Percentiles rank a stretch among this genome's conserved stretches.
These are phyloP conservation scores for Sistotremastrum niveocremeum DNA, from an alignment of 768 basidiomycete genomes.

Conservation along the genomic window DNA sequence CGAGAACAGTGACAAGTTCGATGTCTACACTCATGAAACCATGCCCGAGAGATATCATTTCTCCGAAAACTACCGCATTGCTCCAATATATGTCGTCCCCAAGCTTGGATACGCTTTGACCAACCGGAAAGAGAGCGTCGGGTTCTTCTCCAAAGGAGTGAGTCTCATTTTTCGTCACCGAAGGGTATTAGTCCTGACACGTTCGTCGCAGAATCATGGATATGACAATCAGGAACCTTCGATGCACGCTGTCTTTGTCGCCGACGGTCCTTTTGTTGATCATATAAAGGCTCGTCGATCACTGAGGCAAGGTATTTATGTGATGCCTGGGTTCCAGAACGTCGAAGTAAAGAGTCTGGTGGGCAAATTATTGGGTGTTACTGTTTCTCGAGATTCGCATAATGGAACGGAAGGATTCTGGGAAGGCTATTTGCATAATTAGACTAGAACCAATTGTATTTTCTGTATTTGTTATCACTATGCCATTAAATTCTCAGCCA, in stretches of 20 bases:
- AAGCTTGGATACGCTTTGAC: conserved; percentile 71
- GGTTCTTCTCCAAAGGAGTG: conserved; percentile 64
- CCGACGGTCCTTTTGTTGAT: conserved; percentile 77
- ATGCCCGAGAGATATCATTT: conserved; percentile 82
- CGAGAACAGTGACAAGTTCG: conserved; percentile 50
- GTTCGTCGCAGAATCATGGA: conserved; percentile 57
- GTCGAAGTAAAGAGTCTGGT: conserved; percentile 79
- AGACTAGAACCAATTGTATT: not conserved
- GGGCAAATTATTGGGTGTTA: conserved; percentile 57
- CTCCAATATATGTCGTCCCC: conserved; percentile 78
- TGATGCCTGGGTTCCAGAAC: conserved; percentile 77
- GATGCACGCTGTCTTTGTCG: conserved; percentile 87
- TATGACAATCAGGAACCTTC: conserved; percentile 67
- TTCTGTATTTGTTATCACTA: too few species aligned
- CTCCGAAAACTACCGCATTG: conserved; percentile 57
- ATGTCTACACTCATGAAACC: conserved; percentile 63
- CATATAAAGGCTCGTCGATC: conserved; percentile 50
- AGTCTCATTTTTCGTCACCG: conserved; percentile 15
- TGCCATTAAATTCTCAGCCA: not conserved
- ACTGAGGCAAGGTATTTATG: conserved; percentile 40
- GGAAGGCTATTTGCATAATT: conserved; percentile 49
- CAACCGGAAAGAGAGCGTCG: conserved; percentile 42
- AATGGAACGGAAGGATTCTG: conserved; percentile 80
- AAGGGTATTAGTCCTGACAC: not conserved
- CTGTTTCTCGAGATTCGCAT: conserved; percentile 37